phyloP scores from a whole-genome alignment of 2,329 filamentous ascomycete genomes.

The Fusarium incarnatum region DNA sequence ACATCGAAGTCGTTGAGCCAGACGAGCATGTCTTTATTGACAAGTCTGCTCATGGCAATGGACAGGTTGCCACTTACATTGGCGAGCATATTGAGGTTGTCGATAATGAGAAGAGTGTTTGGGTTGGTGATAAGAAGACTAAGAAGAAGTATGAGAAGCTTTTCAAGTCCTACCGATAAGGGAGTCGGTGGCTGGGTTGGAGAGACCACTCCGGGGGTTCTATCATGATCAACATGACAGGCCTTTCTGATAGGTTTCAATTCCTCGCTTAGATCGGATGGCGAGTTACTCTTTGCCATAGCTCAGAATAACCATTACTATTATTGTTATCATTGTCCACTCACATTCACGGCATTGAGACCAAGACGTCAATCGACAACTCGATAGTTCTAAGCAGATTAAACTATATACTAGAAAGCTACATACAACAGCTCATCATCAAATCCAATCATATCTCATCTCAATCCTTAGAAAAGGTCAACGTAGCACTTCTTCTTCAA shows the following conservation, averaged over 20 bases:
- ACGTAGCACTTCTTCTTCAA: slow-evolving; percentile 29
- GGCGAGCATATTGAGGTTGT: slow-evolving; percentile 45
- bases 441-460: not conserved
- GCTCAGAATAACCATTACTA: not conserved
- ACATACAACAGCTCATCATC: not conserved
- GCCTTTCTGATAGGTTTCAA: not conserved
- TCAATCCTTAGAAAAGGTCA: not conserved
- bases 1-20: slow-evolving; percentile 45
- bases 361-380: accelerated
- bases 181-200: no score
- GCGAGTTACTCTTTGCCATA: accelerated
- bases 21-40: slow-evolving; percentile 49
- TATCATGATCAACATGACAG: not conserved
- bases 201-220: no score
- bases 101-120: slow-evolving; percentile 39
- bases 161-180: slow-evolving; percentile 38
- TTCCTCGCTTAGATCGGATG: not conserved
- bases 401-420: not conserved
- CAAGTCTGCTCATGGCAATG: slow-evolving; percentile 43
- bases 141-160: slow-evolving; percentile 39
- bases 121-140: slow-evolving; percentile 36
- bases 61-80: slow-evolving; percentile 47
- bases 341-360: not conserved
- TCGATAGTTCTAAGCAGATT: not conserved
- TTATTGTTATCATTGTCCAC: not conserved